Conservation (phyloP, 208 protist genomes). For the Crithidia acanthocephali region DNA sequence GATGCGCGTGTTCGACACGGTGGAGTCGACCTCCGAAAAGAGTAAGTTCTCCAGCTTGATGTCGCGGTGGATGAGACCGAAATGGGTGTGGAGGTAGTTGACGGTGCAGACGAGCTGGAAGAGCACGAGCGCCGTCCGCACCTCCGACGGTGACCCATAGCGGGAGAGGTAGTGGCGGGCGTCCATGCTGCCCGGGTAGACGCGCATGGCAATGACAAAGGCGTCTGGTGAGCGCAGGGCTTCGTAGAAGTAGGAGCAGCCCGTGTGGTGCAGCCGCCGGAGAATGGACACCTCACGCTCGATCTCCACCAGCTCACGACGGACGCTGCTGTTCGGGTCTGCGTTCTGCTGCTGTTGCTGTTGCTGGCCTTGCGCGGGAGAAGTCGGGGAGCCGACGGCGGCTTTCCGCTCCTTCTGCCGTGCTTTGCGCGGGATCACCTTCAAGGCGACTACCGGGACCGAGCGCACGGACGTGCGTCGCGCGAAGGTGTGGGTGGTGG, state of each 20-base stretch:
- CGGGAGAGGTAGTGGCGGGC: constrained; percentile 61
- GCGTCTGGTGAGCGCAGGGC: constrained; percentile 75
- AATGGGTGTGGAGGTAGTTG: constrained; percentile 68
- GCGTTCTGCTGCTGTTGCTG: not conserved
- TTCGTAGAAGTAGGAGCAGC: constrained; percentile 76
- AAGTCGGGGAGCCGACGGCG: constrained; percentile 1
- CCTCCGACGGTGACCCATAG: constrained; percentile 66
- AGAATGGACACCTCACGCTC: constrained; percentile 80
- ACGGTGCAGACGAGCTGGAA: constrained; percentile 79
- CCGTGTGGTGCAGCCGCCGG: constrained; percentile 64
- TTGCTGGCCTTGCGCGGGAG: not conserved
- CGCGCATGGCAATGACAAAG: constrained; percentile 82
- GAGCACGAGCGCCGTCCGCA: constrained; percentile 59
- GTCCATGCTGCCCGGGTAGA: constrained; percentile 70
- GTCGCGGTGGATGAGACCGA: constrained; percentile 81
- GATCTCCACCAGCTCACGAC: constrained; percentile 61
- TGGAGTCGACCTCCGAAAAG: constrained; percentile 46
- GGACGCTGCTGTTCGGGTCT: constrained; percentile 22
- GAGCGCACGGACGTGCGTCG: not conserved
- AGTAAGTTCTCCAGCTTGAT: constrained; percentile 89
- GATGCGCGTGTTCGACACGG: constrained; percentile 38
- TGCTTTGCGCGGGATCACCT: constrained; percentile 63
- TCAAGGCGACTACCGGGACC: constrained; percentile 51
- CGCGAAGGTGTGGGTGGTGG: not conserved
- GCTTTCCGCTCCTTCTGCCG: constrained; percentile 17